These are phyloP conservation scores for Pythium grandisporangium DNA, from an alignment of 352 stramenopile species.

Conservation along the genomic window DNA sequence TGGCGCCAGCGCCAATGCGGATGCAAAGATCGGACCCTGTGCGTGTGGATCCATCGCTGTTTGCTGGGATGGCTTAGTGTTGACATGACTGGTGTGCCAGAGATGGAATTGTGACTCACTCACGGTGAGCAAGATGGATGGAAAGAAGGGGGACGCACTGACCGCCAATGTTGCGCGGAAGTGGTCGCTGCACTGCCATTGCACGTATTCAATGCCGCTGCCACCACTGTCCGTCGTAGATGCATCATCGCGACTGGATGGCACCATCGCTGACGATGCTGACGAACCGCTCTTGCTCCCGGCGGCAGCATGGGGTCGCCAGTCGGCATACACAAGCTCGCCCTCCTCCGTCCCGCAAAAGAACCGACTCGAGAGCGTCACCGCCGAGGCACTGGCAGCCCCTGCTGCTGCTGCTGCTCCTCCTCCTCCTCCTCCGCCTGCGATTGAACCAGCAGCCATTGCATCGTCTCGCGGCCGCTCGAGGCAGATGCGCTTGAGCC, in stretches of 20 bases:
- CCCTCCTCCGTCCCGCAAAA: conserved; percentile 85
- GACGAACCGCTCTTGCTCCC: conserved; percentile 11
- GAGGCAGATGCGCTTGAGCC: conserved; percentile 57
- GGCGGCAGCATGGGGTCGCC: conserved; percentile 55
- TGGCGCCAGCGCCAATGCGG: conserved; percentile 61
- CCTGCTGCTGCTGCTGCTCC: background rate
- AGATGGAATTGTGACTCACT: conserved; percentile 89
- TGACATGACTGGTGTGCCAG: conserved; percentile 76
- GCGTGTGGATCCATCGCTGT: conserved; percentile 15
- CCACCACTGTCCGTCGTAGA: no score
- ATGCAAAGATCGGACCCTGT: conserved; percentile 81
- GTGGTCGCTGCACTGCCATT: conserved; percentile 87
- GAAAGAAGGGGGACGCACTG: conserved; percentile 87
- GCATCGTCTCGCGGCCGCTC: conserved; percentile 52
- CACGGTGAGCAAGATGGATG: conserved; percentile 80
- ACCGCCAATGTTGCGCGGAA: conserved; percentile 73
- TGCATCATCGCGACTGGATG: conserved; percentile 22
- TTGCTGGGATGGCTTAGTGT: no score
- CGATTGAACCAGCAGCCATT: background rate
- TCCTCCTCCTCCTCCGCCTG: no score
- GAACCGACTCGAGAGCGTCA: conserved; percentile 50
- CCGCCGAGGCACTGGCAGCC: background rate
- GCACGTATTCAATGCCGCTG: conserved; percentile 83
- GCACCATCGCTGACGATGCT: conserved; percentile 20
- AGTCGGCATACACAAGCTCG: conserved; percentile 87